Evolutionary conservation across 2,329 filamentous ascomycete genomes (phyloP).

Genomic region (Penicillium sp.): DNA sequence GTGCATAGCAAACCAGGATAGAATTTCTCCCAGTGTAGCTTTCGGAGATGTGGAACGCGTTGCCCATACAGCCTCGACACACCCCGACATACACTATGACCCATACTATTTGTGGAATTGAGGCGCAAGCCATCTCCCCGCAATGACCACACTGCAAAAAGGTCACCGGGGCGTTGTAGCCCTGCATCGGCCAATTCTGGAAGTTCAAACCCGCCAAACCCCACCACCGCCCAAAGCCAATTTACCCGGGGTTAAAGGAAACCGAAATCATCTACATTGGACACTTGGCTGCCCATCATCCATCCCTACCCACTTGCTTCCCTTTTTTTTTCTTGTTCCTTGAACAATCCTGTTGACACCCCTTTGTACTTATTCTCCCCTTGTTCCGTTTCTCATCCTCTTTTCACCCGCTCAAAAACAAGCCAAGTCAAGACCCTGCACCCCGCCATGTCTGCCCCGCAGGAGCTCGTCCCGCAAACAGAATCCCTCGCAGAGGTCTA

Average conservation of each 20-base stretch:
- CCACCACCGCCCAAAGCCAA: constrained; percentile 11
- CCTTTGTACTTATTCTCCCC: background rate
- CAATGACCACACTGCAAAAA: constrained; percentile 10
- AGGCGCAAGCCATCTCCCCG: too few relatives aligned
- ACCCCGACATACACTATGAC: too few relatives aligned
- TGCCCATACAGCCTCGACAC: too few relatives aligned
- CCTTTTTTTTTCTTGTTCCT: background rate
- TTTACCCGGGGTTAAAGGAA: constrained; percentile 17
- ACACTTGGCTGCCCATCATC: constrained; percentile 6
- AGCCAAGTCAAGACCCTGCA: constrained; percentile 7
- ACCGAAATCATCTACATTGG: constrained; percentile 1
- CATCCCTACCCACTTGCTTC: background rate
- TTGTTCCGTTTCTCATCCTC: background rate
- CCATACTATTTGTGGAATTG: too few relatives aligned
- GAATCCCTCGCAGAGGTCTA: constrained; percentile 80
- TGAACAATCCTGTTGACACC: constrained; percentile 1
- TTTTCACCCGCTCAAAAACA: background rate
- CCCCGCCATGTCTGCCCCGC: constrained; percentile 43
- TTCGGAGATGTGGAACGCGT: too few relatives aligned
- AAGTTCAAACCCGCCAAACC: background rate
- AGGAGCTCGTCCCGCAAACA: constrained; percentile 69
- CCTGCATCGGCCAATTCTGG: constrained; percentile 1
- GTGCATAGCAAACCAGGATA: too few relatives aligned
- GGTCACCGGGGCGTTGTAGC: constrained; percentile 18
- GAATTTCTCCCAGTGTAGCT: too few relatives aligned